Evolutionary conservation across 345 rosid genomes (phyloP), one percentile per base, ranked within the genome.

Genomic region (Microcos paniculata): DNA sequence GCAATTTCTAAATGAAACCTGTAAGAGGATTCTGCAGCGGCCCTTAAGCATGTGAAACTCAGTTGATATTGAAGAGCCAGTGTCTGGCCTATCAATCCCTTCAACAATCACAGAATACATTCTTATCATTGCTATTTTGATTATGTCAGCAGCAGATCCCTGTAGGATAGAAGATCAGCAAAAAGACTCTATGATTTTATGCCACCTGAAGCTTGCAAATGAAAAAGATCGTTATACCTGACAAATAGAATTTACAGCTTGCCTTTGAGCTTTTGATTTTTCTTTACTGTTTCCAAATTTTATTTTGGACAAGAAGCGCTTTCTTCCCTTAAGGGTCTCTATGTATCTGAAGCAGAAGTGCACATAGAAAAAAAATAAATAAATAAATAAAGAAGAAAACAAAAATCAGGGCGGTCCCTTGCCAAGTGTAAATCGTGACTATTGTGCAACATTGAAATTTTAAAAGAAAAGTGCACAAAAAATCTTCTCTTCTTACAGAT

Each of bases 141-240:
- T 95, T 79, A 93, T 85, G 79, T 95, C 99, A 73, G 99, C 99
- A 76, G 98, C 98, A 80, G 98, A 95, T 38, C 98, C 99, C 98
- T 95, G 82, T 26, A 52, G 68, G 80, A 18, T 75, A 77, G 64
- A 74, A 74, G 64, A 64, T 38, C 72, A 83, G 76, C 67, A 74
- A 48, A 76, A 48, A 38, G 58, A 40, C 49, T 30, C 38, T 8
- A 63, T 31, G 8, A 58, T 21, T 57, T 13, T 24, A 63, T n/a
- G 31, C 40, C 67, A 31, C 35, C 51, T 21, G 58, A 28, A 58
- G 57, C 28, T 38, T 56, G 42, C 57, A 78, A 63, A 53, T 12
- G 24, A 30, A 42, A 8, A 70, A 45, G 19, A 75, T n/a, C 78
- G 45, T 18, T 69, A 62, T 72, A 96, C 99, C 97, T 91, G 98